These are phyloP conservation scores for Colletotrichum sp. DNA, from an alignment of 2,329 filamentous ascomycete species.

Conservation along the genomic window DNA sequence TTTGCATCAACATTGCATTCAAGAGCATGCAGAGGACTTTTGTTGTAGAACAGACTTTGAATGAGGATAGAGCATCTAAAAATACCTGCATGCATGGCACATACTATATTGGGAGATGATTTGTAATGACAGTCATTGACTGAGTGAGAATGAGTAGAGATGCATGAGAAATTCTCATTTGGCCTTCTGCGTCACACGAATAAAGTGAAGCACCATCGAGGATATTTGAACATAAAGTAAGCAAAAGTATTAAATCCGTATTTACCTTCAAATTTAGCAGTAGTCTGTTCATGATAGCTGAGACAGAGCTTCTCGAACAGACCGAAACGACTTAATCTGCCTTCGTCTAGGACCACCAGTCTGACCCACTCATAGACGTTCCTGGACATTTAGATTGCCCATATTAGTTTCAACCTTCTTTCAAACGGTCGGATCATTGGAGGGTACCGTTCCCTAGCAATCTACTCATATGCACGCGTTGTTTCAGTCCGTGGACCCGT, in stretches of 20 bases:
- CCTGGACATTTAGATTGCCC: background rate
- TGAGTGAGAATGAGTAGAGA: background rate
- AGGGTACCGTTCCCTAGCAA: background rate
- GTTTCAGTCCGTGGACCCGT: background rate
- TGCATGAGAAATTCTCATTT: background rate
- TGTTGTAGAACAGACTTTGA: background rate
- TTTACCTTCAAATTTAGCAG: background rate
- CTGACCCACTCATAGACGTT: background rate
- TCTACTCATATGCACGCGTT: background rate
- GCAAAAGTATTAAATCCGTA: background rate
- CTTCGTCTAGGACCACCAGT: background rate
- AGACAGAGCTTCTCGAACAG: background rate
- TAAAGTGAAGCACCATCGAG: background rate
- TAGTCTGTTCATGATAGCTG: background rate
- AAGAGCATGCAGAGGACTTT: background rate
- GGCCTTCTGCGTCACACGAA: background rate
- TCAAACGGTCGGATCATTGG: background rate
- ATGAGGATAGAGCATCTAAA: background rate
- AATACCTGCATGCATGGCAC: background rate
- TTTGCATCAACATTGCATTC: background rate
- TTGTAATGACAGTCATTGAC: background rate
- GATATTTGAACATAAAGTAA: background rate
- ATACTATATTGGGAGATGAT: background rate
- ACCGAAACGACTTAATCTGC: background rate
- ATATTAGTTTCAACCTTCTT: background rate